A percentile compares a stretch with the other conserved stretches of the same genome.
These are phyloP conservation scores for Hypoxylon fuscum DNA, from an alignment of 495 filamentous ascomycete genomes.

Conservation along the genomic window DNA sequence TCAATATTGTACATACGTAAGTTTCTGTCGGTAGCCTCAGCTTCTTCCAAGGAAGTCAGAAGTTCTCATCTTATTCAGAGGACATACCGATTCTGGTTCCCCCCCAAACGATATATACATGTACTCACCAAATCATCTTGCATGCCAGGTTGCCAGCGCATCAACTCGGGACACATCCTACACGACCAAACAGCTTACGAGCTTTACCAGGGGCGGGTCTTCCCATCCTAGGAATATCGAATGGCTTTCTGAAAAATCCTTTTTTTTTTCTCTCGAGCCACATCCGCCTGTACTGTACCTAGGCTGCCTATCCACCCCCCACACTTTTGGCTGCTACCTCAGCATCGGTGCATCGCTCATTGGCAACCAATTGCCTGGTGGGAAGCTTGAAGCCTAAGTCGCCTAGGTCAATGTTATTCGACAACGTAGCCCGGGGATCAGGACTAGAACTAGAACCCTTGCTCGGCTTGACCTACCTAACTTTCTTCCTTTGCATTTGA, in stretches of 20 bases:
- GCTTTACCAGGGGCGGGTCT: constrained; percentile 39
- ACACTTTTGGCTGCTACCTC: constrained; percentile 40
- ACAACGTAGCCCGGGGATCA: constrained; percentile 35
- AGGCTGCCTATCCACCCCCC: constrained; percentile 21
- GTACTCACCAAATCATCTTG: constrained; percentile 38
- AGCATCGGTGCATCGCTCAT: constrained; percentile 29
- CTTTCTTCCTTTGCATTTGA: constrained; percentile 5
- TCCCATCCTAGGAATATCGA: constrained; percentile 25
- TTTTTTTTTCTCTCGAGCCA: too few species aligned
- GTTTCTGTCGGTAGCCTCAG: too few species aligned
- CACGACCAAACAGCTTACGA: constrained; percentile 35
- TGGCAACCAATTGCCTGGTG: constrained; percentile 40
- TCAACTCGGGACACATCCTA: constrained; percentile 38
- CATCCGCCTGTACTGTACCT: constrained; percentile 11
- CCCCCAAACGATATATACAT: neutral
- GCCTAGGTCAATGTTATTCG: constrained; percentile 38
- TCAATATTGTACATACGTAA: too few species aligned
- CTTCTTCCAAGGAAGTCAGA: too few species aligned
- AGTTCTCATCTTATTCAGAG: too few species aligned
- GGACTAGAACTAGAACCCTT: constrained; percentile 24
- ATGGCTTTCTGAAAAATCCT: constrained; percentile 36
- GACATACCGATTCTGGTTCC: neutral
- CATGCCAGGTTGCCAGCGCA: constrained; percentile 41
- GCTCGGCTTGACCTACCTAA: constrained; percentile 39
- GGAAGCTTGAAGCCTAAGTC: constrained; percentile 33